Conservation (phyloP, 176 grass and related monocot genomes). For the Poa pratensis region DNA sequence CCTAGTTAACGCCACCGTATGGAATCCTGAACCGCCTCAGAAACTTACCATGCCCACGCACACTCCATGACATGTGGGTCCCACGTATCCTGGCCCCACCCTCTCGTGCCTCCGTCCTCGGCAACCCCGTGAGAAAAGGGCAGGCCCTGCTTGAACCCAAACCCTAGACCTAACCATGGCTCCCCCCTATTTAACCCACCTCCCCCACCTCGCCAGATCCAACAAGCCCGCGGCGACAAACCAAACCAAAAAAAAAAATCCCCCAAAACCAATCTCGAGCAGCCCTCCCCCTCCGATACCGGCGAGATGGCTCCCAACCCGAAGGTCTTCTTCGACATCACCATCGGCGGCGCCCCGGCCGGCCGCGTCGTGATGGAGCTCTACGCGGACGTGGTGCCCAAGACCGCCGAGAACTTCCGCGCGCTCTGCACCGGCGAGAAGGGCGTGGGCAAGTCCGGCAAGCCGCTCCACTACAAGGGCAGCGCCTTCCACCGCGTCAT, state of each 20-base stretch:
- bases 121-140: background rate
- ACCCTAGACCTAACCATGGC: background rate
- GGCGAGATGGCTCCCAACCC: constrained; percentile 48
- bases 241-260: no score
- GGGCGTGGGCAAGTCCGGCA: constrained; percentile 42
- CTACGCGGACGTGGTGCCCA: constrained; percentile 44
- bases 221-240: background rate
- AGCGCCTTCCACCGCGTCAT: constrained; percentile 72
- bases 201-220: background rate
- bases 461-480: constrained; percentile 73
- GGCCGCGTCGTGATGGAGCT: constrained; percentile 77
- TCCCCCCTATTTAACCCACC: background rate
- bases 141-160: background rate
- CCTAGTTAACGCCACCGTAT: background rate
- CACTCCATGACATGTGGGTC: background rate
- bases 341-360: constrained; percentile 34
- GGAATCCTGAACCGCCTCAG: background rate
- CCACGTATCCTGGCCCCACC: fast-evolving
- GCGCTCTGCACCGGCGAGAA: constrained; percentile 83
- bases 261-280: background rate
- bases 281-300: background rate
- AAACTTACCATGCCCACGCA: background rate
- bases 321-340: constrained; percentile 76
- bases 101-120: no score
- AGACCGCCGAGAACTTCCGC: constrained; percentile 76